Evolutionary conservation across 192 early-diverging fungal species (phyloP), one percentile per base, ranked within the genome.

Genomic region (Backusella luteola): DNA sequence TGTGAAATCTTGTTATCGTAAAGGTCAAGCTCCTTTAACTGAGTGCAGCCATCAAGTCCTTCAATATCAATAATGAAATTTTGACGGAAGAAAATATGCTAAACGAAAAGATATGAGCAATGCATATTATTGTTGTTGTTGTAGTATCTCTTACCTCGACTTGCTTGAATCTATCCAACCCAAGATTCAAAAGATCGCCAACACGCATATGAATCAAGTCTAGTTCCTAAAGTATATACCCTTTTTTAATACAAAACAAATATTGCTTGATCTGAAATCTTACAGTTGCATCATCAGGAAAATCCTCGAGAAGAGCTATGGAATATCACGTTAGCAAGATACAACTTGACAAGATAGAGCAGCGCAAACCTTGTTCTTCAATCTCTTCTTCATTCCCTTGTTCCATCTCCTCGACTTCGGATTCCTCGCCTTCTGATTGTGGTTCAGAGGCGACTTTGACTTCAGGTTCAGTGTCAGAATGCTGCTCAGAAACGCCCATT

Each of bases 1-100:
- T 88, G 85, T 12, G 88, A 86, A 67, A 99, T 89, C 14, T 93
- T 90, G 86, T 99, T 99, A 82, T 99, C 98, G 81, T 99, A 99
- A 11, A 98, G 79, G 77, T 99, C 98, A 38, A 98, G 80, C 67
- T 99, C 98, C 14, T 81, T 82, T 34, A 99, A 84, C 4, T 74
- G 66, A 2, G 81, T 71, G 29, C 94, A 80, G 4, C 53, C 41
- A 6, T 89, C 83, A 12, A 98, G 39, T 1, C 89, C 85, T 32
- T 78, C 39, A 73, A 98, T 93, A 72, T 92, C 86, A 6, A 86
- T 79, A 63, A 98, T 85, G 29, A 93, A 85, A 81, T 99, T 99
- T 78, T 98, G 96, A 1, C 96, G 89, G 34, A 94, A 77, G 11
- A 93, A 91, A 14, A 97, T 80, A 59, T 84, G 86, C 96, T 97